A percentile compares a stretch with the other conserved stretches of the same genome.
phyloP scores from a whole-genome alignment of 495 filamentous ascomycete species.

The Talaromyces borbonicus region DNA sequence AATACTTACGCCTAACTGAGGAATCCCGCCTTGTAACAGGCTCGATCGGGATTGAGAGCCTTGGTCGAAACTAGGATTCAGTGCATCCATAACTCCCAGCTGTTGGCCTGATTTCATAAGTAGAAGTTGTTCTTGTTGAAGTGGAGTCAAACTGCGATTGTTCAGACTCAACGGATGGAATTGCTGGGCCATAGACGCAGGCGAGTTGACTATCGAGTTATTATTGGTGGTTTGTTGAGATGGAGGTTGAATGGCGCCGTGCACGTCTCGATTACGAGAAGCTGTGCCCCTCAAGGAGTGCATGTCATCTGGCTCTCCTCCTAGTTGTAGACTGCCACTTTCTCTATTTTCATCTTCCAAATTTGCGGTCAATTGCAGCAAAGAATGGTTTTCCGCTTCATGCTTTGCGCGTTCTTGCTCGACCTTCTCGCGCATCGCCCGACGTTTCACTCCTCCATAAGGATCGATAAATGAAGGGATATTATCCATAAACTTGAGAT shows the following conservation, averaged over 20 bases:
- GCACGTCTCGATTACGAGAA: slow-evolving; percentile 40
- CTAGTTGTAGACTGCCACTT: slow-evolving; percentile 79
- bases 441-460: slow-evolving; percentile 64
- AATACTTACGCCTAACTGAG: slow-evolving; percentile 50
- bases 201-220: slow-evolving; percentile 35
- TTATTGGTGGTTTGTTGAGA: slow-evolving; percentile 52
- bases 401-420: slow-evolving; percentile 54
- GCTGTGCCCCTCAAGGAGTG: slow-evolving; percentile 38
- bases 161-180: slow-evolving; percentile 48
- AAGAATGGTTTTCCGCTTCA: slow-evolving; percentile 48
- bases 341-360: slow-evolving; percentile 51
- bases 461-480: slow-evolving; percentile 75
- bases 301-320: slow-evolving; percentile 77
- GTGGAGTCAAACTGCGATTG: slow-evolving; percentile 65
- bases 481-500: slow-evolving; percentile 44
- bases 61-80: slow-evolving; percentile 31
- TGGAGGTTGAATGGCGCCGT: slow-evolving; percentile 60
- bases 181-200: slow-evolving; percentile 41
- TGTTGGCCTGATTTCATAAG: slow-evolving; percentile 54
- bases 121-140: slow-evolving; percentile 65
- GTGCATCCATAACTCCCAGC: slow-evolving; percentile 43
- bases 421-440: slow-evolving; percentile 55
- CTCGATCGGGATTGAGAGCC: slow-evolving; percentile 31
- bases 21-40: slow-evolving; percentile 51
- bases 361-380: slow-evolving; percentile 36